Percentiles rank a stretch among this genome's conserved stretches.
Evolutionary conservation across 345 rosid species (phyloP).

Genomic region (Erodium maritimum): DNA sequence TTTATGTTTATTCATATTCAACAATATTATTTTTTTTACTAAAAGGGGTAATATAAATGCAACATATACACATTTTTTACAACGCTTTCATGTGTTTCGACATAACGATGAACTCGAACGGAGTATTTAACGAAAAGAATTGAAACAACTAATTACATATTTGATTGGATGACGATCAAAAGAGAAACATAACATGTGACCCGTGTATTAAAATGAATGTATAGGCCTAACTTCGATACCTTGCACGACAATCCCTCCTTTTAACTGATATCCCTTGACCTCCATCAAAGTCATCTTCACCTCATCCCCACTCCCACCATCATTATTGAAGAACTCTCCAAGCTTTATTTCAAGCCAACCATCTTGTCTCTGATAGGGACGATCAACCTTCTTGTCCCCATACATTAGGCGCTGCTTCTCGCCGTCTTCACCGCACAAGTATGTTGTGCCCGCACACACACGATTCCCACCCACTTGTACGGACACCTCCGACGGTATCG

Average conservation of each 20-base stretch:
- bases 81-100: too few relatives aligned
- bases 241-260: conserved; percentile 61
- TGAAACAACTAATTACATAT: too few relatives aligned
- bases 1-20: too few relatives aligned
- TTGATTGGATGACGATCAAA: too few relatives aligned
- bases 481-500: conserved; percentile 14
- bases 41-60: too few relatives aligned
- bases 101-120: too few relatives aligned
- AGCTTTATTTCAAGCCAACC: conserved; percentile 87
- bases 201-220: too few relatives aligned
- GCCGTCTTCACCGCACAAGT: conserved; percentile 6
- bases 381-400: conserved; percentile 5
- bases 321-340: conserved; percentile 48
- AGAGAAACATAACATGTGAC: too few relatives aligned
- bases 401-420: background rate
- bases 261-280: conserved; percentile 56
- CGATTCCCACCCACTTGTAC: conserved; percentile 13
- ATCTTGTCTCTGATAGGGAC: conserved; percentile 29
- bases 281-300: conserved; percentile 59
- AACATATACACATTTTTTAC: too few relatives aligned
- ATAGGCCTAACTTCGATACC: conserved; percentile 76
- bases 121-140: too few relatives aligned
- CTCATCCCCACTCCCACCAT: conserved; percentile 9
- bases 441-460: conserved; percentile 8
- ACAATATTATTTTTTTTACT: too few relatives aligned